Conservation (phyloP, 2,329 filamentous ascomycete genomes). For the Penicillium sp. region DNA sequence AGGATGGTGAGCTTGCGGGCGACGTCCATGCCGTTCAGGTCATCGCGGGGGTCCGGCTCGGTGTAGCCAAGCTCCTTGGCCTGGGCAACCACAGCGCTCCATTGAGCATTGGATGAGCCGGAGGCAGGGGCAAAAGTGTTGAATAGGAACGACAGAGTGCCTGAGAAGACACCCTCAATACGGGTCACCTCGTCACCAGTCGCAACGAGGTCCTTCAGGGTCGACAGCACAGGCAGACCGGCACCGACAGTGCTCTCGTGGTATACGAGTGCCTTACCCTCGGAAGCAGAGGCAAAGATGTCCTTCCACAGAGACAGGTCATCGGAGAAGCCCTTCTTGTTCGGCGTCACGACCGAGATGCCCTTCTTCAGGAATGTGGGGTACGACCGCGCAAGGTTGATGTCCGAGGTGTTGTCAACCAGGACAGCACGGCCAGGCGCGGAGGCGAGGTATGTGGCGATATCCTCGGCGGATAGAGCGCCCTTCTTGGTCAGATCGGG, state of each 20-base stretch:
- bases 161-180: constrained; percentile 96
- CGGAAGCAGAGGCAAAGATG: constrained; percentile 72
- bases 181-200: constrained; percentile 88
- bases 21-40: constrained; percentile 83
- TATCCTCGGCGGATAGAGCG: constrained; percentile 61
- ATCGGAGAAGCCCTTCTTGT: constrained; percentile 96
- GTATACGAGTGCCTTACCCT: constrained; percentile 71
- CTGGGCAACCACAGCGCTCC: constrained; percentile 87
- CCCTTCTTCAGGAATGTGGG: constrained; percentile 75
- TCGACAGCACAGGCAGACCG: constrained; percentile 88
- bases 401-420: constrained; percentile 93
- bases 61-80: constrained; percentile 93
- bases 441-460: constrained; percentile 72
- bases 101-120: constrained; percentile 62
- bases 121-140: constrained; percentile 88
- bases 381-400: constrained; percentile 79
- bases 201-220: constrained; percentile 86
- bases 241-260: constrained; percentile 95
- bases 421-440: constrained; percentile 77
- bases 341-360: constrained; percentile 90
- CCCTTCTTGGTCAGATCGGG: constrained; percentile 54
- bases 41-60: constrained; percentile 81
- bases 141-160: constrained; percentile 97
- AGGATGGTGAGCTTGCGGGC: constrained; percentile 96
- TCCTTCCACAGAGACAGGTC: constrained; percentile 77